phyloP scores from a whole-genome alignment of 176 grass and related monocot genomes.

The Triticum monococcum region DNA sequence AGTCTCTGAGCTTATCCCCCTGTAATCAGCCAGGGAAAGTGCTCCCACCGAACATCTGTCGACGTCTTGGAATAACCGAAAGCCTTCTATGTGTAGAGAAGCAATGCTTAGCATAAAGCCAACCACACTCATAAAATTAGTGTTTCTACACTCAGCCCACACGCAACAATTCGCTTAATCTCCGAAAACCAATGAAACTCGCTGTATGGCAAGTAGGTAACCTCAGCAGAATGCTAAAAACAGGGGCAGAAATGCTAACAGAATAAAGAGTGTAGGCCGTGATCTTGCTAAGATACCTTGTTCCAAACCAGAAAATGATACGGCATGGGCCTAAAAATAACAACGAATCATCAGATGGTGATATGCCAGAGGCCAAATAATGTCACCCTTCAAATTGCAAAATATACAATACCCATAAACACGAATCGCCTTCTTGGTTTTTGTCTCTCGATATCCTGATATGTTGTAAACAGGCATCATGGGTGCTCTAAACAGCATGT shows the following conservation, averaged over 20 bases:
- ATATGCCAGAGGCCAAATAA: conserved; percentile 19
- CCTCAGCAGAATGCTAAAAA: conserved; percentile 25
- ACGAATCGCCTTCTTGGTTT: neutral
- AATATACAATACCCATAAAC: neutral
- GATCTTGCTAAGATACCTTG: conserved; percentile 16
- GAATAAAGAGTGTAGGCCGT: conserved; percentile 9
- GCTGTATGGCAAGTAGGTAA: neutral
- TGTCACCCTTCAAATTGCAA: conserved; percentile 27
- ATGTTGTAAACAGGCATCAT: neutral
- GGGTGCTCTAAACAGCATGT: neutral
- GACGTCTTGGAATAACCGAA: conserved; percentile 42
- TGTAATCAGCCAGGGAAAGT: conserved; percentile 15
- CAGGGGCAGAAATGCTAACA: conserved; percentile 10
- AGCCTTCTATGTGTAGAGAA: neutral
- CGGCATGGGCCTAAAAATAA: neutral
- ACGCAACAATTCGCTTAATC: conserved; percentile 23
- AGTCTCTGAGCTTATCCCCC: conserved; percentile 23
- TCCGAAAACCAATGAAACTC: neutral
- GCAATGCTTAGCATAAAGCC: conserved; percentile 38
- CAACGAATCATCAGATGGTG: conserved; percentile 13
- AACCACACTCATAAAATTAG: conserved; percentile 29
- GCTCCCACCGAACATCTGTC: conserved; percentile 35
- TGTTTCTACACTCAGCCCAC: conserved; percentile 30
- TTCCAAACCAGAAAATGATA: conserved; percentile 22
- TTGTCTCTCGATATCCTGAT: neutral